Conservation (phyloP, 225 moss, liverwort and hornwort species). For the Marchantia paleacea region DNA sequence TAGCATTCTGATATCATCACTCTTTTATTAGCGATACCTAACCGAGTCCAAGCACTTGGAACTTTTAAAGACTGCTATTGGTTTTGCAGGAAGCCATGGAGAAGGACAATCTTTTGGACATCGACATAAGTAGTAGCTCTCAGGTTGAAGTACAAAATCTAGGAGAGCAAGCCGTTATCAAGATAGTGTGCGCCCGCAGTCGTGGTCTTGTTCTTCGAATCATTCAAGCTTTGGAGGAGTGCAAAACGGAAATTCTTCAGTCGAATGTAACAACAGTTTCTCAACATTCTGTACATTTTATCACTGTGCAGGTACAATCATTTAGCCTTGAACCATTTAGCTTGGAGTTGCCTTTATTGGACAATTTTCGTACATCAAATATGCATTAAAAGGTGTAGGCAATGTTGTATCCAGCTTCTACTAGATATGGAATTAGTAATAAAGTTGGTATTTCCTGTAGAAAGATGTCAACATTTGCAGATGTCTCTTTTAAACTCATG, state of each 20-base stretch:
- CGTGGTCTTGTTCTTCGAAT: conserved; percentile 75
- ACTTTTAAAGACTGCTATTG: background rate
- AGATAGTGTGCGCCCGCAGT: conserved; percentile 64
- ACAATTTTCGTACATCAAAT: background rate
- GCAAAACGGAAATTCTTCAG: conserved; percentile 82
- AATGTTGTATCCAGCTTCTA: background rate
- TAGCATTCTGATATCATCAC: no score
- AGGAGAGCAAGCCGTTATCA: conserved; percentile 84
- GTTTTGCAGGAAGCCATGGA: conserved; percentile 32
- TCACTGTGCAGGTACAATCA: conserved; percentile 68
- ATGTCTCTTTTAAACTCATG: no score
- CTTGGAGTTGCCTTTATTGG: background rate
- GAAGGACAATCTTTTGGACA: conserved; percentile 14
- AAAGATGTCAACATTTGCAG: no score
- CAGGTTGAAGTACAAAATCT: conserved; percentile 84
- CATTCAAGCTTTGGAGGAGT: conserved; percentile 74
- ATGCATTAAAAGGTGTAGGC: background rate
- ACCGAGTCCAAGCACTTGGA: no score
- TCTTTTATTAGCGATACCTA: no score
- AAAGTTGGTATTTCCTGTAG: no score
- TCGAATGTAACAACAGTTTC: conserved; percentile 79
- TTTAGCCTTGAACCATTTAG: no score
- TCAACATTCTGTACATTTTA: conserved; percentile 76
- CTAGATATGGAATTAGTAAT: background rate
- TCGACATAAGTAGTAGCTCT: background rate